Conservation (phyloP, 768 basidiomycete species). For the Tylopilus sp. region DNA sequence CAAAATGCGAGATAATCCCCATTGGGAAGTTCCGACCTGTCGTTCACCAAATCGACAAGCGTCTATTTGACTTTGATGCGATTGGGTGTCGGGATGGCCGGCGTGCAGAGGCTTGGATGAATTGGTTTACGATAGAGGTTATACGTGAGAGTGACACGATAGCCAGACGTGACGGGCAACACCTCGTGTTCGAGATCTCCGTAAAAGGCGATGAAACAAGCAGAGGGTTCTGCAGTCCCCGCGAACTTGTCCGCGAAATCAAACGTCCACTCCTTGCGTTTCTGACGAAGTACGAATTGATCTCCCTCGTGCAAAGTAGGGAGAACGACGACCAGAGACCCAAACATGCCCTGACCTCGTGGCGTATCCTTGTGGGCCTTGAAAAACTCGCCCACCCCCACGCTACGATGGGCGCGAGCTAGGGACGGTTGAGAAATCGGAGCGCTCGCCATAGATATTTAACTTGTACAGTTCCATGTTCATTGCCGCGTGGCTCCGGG, state of each 20-base stretch:
- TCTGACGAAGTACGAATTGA: conserved; percentile 6
- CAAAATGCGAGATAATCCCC: conserved; percentile 15
- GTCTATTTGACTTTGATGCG: conserved; percentile 1
- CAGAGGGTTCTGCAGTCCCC: background rate
- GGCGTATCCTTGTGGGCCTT: conserved; percentile 5
- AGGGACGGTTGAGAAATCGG: no score
- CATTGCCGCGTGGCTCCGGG: background rate
- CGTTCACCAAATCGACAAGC: background rate
- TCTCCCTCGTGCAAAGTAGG: background rate
- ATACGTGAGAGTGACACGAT: conserved; percentile 45
- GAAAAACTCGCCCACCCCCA: conserved; percentile 6
- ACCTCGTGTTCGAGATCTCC: conserved; percentile 47
- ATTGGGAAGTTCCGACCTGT: background rate
- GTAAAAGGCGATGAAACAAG: conserved; percentile 42
- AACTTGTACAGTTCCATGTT: conserved; percentile 29
- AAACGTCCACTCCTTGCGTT: conserved; percentile 1
- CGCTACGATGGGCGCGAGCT: background rate
- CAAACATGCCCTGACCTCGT: conserved; percentile 38
- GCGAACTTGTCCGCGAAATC: conserved; percentile 3
- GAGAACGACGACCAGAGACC: conserved; percentile 26
- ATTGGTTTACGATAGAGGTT: conserved; percentile 27
- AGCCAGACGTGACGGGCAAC: conserved; percentile 37
- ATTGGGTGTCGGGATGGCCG: background rate
- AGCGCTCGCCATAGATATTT: conserved; percentile 24
- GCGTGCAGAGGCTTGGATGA: background rate